These are phyloP conservation scores for Stramenopiles sp. DNA, from an alignment of 352 stramenopile species.

Conservation along the genomic window DNA sequence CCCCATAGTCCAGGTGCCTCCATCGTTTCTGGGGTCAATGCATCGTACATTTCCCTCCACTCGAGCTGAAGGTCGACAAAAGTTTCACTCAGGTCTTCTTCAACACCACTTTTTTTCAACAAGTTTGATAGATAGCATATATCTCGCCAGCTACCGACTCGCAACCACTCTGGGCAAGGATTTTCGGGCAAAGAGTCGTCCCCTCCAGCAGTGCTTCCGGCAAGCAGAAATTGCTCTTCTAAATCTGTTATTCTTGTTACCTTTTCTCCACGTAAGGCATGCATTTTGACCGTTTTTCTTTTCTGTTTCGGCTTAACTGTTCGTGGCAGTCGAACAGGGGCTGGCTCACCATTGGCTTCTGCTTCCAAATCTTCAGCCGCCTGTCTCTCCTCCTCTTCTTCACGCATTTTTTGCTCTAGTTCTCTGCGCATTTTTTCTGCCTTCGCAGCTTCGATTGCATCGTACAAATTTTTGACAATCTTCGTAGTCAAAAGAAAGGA, in stretches of 20 bases:
- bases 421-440: conserved; percentile 5
- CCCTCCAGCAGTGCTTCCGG: not conserved
- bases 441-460: conserved; percentile 4
- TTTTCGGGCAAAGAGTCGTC: not conserved
- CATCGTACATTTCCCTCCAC: not conserved
- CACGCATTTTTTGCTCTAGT: too few relatives aligned
- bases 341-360: too few relatives aligned
- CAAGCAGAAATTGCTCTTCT: not conserved
- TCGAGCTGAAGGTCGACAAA: not conserved
- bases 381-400: too few relatives aligned
- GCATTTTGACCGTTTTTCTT: not conserved
- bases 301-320: not conserved
- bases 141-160: not conserved
- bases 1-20: conserved; percentile 19
- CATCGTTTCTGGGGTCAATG: not conserved
- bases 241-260: not conserved
- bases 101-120: not conserved
- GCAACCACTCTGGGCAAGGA: not conserved
- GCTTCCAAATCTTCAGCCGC: too few relatives aligned
- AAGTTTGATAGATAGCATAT: not conserved
- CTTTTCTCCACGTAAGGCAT: not conserved
- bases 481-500: conserved; percentile 35
- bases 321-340: too few relatives aligned
- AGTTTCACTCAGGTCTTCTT: not conserved
- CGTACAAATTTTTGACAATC: conserved; percentile 20